Base-by-base conservation (phyloP, 306 rosid species). In the Vigna unguiculata region DNA sequence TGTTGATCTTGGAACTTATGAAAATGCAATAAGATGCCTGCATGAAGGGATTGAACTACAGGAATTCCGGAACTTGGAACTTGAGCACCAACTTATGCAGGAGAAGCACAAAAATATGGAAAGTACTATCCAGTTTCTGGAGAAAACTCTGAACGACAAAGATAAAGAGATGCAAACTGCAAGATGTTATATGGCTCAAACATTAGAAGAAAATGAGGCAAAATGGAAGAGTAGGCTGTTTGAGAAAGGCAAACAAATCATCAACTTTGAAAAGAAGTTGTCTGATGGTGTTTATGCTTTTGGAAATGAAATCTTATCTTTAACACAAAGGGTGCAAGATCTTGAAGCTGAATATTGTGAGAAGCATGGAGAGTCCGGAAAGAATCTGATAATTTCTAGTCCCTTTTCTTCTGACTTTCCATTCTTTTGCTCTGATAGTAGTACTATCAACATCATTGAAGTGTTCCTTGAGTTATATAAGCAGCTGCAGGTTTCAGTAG, bases 31-130 rank as follows among this genome's bases (percentile, higher is more conserved):
- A 73, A 77, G 62, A 62, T 62, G 78, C 48, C 74, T 82, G 67
- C 84, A 79, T 76, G 86, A 86, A 77, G 87, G 82, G 67, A 80
- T 83, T 68, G 85, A 79, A 71, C 71, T 71, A 49, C 78, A 82
- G 67, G 82, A 82, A 60, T 66, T 75, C 48, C 20, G 72, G 79
- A 79, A 24, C 74, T 59, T 65, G 75, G 80, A 84, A 75, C 66
- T 63, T 40, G 83, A 79, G 66, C 78, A 59, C 48, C 78, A 17
- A 58, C 57, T 24, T 63, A 74, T 80, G 78, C 83, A 80, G 45
- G 80, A 77, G 71, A 80, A 61, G 24, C 80, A 78, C 51, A 78
- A 49, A 66, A 79, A 63, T 69, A 49, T 83, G 82, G 86, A 83
- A 62, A 67, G 75, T 67, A 64, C 75, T 30, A 78, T 78, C 69